Evolutionary conservation across 2,329 filamentous ascomycete genomes (phyloP), one percentile per base, ranked within the genome.

Genomic region (Fusarium pseudograminearum): DNA sequence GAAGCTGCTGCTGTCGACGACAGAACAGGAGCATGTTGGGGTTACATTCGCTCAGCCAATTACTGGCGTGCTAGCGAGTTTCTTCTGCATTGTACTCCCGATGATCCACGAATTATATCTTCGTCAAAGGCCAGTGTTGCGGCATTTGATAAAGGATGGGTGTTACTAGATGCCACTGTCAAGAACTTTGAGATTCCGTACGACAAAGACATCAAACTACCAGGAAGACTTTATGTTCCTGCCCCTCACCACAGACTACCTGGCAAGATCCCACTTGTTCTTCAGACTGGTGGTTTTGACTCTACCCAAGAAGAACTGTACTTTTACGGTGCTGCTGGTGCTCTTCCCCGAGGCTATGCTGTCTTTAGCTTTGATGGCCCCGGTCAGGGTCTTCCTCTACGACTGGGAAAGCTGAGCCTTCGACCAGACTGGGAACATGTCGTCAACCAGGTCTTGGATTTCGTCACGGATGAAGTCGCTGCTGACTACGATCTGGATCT

Each of bases 291-390:
- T 11, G 82, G 83, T 0, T 72, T 50, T 3, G 82, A 84, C 63
- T 76, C 78, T 0, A 76, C 66, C 0, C 75, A 80, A 40, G 82
- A 84, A 57, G 83, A 84, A 56, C 41, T 84, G 1, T 83, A 80
- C 64, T 81, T 77, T 58, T 41, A 79, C 5, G 57, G 69, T 18
- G 57, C 74, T 0, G 69, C 75, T 3, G 69, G 40, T 0, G 81
- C 68, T 0, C 71, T 67, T 0, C 65, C 68, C 0, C 55, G 76
- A 0, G 83, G 83, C 0, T 85, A 84, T 55, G 83, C 82, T 0
- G 77, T 80, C 2, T 55, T 85, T 7, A 82, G 77, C 0, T 83
- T 83, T 40, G 82, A 85, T 3, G 83, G 82, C 0, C 83, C 83
- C 0, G 83, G 83, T 1, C 83, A 85, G 59, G 82, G 83, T 0